Evolutionary conservation across 805 yeast species (phyloP).

Genomic region (Suhomyces tanzawaensis): DNA sequence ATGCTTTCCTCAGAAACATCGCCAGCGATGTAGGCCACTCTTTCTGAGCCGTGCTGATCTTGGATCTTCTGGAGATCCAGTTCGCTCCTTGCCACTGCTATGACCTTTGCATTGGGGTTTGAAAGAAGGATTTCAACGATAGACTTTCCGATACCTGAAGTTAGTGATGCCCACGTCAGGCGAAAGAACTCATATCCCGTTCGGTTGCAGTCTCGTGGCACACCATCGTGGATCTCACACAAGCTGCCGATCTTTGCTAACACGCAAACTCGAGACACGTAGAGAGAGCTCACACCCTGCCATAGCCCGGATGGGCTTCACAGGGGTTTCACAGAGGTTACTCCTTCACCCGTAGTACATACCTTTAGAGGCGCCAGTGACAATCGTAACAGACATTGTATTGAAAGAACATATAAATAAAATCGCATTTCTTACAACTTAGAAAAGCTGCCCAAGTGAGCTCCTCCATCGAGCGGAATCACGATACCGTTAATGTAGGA

Average conservation of each 20-base stretch:
- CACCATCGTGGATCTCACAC: no score
- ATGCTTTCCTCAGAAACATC: slow-evolving; percentile 53
- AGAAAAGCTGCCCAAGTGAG: slow-evolving; percentile 38
- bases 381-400: slow-evolving; percentile 33
- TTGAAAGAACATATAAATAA: not conserved
- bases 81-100: slow-evolving; percentile 72
- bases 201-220: no score
- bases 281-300: no score
- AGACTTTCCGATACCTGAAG: slow-evolving; percentile 75
- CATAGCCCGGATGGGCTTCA: no score
- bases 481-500: slow-evolving; percentile 66
- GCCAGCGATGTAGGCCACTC: slow-evolving; percentile 53
- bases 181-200: no score
- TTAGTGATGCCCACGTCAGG: no score
- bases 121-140: slow-evolving; percentile 52
- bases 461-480: slow-evolving; percentile 71
- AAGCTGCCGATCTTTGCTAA: no score
- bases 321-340: no score
- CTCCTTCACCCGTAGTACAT: no score
- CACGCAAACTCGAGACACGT: no score
- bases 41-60: slow-evolving; percentile 42
- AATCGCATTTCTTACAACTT: no score
- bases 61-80: slow-evolving; percentile 44
- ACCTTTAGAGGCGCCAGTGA: slow-evolving; percentile 67
- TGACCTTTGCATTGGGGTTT: slow-evolving; percentile 40